Evolutionary conservation across 1,284 basidiomycete species (phyloP).

Genomic region (Golubevia pallescens): DNA sequence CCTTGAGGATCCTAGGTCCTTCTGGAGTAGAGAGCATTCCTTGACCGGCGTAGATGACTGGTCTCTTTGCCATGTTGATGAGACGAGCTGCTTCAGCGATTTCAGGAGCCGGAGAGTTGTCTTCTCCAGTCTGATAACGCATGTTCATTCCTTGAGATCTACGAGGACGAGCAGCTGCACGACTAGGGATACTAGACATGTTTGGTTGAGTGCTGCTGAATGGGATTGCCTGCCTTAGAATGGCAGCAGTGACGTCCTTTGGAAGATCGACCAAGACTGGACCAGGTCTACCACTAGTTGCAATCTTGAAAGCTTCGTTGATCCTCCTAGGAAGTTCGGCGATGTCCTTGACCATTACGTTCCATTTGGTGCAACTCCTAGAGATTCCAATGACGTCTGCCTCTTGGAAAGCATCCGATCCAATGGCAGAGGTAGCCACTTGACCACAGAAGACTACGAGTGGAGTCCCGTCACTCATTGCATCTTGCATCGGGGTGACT

Average conservation of each 20-base stretch:
- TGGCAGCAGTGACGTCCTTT: conserved; percentile 93
- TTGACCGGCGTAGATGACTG: conserved; percentile 91
- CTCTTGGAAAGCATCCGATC: conserved; percentile 97
- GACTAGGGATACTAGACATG: conserved; percentile 63
- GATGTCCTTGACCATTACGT: conserved; percentile 99
- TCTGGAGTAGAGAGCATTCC: conserved; percentile 83
- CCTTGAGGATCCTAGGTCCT: conserved; percentile 81
- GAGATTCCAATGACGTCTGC: conserved; percentile 96
- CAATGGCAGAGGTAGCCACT: conserved; percentile 96
- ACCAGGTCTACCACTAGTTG: conserved; percentile 92
- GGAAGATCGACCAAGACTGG: conserved; percentile 97
- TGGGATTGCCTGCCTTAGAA: conserved; percentile 84
- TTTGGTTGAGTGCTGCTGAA: conserved; percentile 88
- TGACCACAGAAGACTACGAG: conserved; percentile 96
- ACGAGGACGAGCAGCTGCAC: conserved; percentile 46
- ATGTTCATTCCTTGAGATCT: conserved; percentile 9
- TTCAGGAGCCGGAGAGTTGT: conserved; percentile 66
- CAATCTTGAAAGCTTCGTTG: conserved; percentile 99
- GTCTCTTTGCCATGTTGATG: conserved; percentile 89
- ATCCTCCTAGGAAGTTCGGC: conserved; percentile 90
- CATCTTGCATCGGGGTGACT: conserved; percentile 97
- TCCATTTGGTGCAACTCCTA: conserved; percentile 97
- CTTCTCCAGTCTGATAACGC: neutral
- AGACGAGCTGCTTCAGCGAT: conserved; percentile 84
- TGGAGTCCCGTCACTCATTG: conserved; percentile 90